Base-by-base conservation (phyloP, 2,329 filamentous ascomycete species). In the Magnaporthales sp. region DNA sequence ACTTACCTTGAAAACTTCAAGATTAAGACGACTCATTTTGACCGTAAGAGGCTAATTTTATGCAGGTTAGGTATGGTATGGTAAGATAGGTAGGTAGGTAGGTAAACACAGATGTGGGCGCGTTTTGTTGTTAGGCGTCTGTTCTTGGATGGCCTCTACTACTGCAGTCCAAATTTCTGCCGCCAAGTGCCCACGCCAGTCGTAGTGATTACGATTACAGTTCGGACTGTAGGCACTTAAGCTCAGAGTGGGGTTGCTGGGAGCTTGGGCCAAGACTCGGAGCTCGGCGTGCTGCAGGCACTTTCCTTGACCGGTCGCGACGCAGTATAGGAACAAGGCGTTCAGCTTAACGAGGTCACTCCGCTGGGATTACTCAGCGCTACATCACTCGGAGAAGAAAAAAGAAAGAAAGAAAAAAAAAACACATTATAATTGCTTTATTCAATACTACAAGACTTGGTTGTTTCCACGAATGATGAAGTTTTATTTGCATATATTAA, bases 1-100 rank as follows among this genome's bases (percentile, higher is more conserved):
- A 58, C 77, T 67, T 80, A 95, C 94, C 82, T 97, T 98, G 85
- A 96, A 93, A 70, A 97, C 88, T 82, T 98, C 94, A 68, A 98
- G 86, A 77, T 97, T 97, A 30, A 93, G 86, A 66, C 93, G 92
- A 65, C 87, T 91, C 88, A 97, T 88, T 75, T 73, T 79, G 73
- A 66, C n/a, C n/a, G n/a, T n/a, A n/a, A n/a, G n/a, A n/a, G n/a
- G n/a, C n/a, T n/a, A n/a, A n/a, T n/a, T n/a, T 46, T 15, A 10
- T 15, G 38, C 5, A 13, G 62, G 32, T 46, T 27, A 9, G 22
- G 31, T 27, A 13, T 31, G 60, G 8, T 19, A 30, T 11, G 13
- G 1, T 24, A 15, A 31, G 11, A 4, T 13, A 26, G 7, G 15
- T 24, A 10, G 62, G 62, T 15, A 22, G 3, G n/a, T 11, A 24